Base-by-base conservation (phyloP, 768 basidiomycete species). In the Mycena haematopus region DNA sequence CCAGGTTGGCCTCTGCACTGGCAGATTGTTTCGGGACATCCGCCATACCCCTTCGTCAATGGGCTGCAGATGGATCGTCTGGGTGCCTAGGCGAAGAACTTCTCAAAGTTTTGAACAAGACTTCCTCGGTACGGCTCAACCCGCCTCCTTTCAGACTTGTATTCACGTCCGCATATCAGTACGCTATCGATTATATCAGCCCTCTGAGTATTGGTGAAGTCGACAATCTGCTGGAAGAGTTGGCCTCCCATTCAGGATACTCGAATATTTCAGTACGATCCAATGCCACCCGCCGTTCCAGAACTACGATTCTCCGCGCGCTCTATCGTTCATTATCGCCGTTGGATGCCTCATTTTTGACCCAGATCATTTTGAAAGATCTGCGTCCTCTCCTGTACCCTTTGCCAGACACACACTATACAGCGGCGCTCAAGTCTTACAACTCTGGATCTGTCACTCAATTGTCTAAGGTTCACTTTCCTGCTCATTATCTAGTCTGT, bases 361-460 rank as follows among this genome's bases (percentile, higher is more conserved):
- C 91, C 0, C 95, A 98, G 70, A 89, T 96, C 65, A 91, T 98
- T 61, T 82, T 96, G 36, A 91, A 91, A 65, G 95, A 98, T 72
- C 76, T 98, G 0, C 84, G 88, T 29, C 93, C 94, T 9, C 72
- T 96, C 1, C 72, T 95, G 1, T 92, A 92, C 66, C 89, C 92
- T 3, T 76, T 89, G 0, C 81, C 82, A 15, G 79, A 76, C 33
- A 77, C 74, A 22, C 81, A 83, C 71, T 81, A 83, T 68, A 82
- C 79, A 22, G 73, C 74, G 25, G 83, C 84, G 42, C 72, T 93
- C 47, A 76, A 79, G 52, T 70, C 82, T 57, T 86, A 83, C 76
- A 87, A 92, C 67, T 77, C 82, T 51, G 76, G 79, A 22, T 80
- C 90, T 15, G 79, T 88, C 63, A 74, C 78, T 46, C 74, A 82